Evolutionary conservation across 2,329 filamentous ascomycete genomes (phyloP).

Genomic region (Botrytis medusae): DNA sequence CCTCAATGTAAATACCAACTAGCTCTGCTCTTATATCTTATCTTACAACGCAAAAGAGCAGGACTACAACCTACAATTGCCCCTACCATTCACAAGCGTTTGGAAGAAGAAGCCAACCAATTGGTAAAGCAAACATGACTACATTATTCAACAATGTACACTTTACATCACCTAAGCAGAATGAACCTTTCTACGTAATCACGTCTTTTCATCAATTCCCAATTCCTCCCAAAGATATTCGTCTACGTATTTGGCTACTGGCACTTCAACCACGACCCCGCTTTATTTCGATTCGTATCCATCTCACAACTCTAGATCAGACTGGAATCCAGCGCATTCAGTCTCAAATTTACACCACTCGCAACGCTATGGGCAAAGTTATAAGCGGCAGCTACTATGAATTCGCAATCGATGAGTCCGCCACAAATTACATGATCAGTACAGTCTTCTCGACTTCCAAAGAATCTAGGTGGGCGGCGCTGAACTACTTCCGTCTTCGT

Average conservation of each 20-base stretch:
- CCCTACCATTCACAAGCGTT: neutral
- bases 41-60: neutral
- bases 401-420: conserved; percentile 1
- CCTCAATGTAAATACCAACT: neutral
- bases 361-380: neutral
- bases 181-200: neutral
- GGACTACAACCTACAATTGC: neutral
- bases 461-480: conserved; percentile 5
- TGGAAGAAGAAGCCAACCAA: neutral
- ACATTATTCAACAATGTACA: neutral
- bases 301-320: neutral
- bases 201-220: conserved; percentile 2
- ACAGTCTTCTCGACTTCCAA: neutral
- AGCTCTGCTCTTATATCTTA: too few species aligned
- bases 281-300: neutral
- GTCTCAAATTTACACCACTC: neutral
- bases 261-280: conserved; percentile 4
- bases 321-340: neutral
- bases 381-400: conserved; percentile 1
- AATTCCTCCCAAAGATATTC: conserved; percentile 6
- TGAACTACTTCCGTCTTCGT: conserved; percentile 1
- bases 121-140: neutral
- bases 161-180: neutral
- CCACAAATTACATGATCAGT: neutral
- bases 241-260: conserved; percentile 12